A percentile compares a stretch with the other conserved stretches of the same genome.
These are phyloP conservation scores for Amyloporia xantha DNA, from an alignment of 768 basidiomycete species.

Conservation along the genomic window DNA sequence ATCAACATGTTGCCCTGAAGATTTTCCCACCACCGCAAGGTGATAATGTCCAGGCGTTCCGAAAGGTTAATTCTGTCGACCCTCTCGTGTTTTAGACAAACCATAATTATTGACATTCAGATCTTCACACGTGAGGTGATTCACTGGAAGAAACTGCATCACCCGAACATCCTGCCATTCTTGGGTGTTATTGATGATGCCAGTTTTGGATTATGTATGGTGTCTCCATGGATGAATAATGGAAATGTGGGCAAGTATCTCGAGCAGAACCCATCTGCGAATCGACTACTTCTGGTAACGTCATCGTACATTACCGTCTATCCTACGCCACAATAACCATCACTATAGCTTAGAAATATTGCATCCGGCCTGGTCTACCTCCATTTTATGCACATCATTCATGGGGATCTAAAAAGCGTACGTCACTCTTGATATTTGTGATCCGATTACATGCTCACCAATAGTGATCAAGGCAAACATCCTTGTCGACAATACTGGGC, in stretches of 20 bases:
- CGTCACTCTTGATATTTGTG: neutral
- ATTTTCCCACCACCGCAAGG: neutral
- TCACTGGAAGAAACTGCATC: neutral
- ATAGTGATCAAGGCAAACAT: slow-evolving; percentile 6
- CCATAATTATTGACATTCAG: neutral
- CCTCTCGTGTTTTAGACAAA: neutral
- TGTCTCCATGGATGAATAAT: neutral
- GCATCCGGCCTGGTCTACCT: slow-evolving; percentile 1
- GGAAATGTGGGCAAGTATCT: neutral
- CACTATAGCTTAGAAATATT: neutral
- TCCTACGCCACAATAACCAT: too few relatives aligned
- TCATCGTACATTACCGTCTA: neutral
- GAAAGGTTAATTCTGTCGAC: neutral
- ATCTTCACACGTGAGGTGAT: neutral
- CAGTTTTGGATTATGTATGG: neutral
- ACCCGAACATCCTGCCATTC: neutral
- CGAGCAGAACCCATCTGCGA: neutral
- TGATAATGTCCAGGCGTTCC: neutral
- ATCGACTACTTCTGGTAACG: neutral
- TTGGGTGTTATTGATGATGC: neutral
- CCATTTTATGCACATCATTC: neutral
- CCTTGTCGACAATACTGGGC: neutral
- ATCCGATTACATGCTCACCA: neutral
- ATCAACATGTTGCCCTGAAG: neutral
- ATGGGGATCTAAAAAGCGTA: slow-evolving; percentile 6